A percentile compares a stretch with the other conserved stretches of the same genome.
These are phyloP conservation scores for Brasenia schreberi DNA, from an alignment of 164 flowering plant species.

Conservation along the genomic window DNA sequence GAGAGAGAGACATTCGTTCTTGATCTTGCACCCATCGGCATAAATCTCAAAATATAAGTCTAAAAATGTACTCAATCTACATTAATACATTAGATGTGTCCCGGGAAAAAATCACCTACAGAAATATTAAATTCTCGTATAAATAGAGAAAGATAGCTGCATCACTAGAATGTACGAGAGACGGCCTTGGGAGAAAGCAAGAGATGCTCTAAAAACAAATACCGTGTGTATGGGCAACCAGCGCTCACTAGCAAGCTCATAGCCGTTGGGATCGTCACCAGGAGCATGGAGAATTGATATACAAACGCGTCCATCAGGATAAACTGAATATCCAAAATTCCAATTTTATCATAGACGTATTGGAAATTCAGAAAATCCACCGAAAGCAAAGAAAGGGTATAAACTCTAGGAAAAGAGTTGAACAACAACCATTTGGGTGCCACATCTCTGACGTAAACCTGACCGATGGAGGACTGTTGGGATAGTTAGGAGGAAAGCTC, in stretches of 20 bases:
- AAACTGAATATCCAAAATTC: conserved; percentile 32
- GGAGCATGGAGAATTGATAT: conserved; percentile 97
- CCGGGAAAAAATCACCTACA: too few species aligned
- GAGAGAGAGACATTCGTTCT: too few species aligned
- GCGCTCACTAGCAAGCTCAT: conserved; percentile 96
- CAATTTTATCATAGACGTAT: not conserved
- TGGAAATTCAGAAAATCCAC: not conserved
- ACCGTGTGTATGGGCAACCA: conserved; percentile 96
- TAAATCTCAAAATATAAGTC: too few species aligned
- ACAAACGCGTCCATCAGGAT: conserved; percentile 85
- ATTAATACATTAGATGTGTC: too few species aligned
- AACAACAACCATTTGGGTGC: conserved; percentile 66
- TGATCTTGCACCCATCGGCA: too few species aligned
- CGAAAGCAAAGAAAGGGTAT: not conserved
- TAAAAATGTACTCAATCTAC: too few species aligned
- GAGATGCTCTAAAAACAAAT: not conserved
- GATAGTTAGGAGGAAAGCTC: conserved; percentile 57
- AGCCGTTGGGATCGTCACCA: conserved; percentile 98
- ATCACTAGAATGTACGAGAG: too few species aligned
- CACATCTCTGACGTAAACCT: conserved; percentile 65
- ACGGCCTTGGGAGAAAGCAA: too few species aligned
- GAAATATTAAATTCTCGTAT: too few species aligned
- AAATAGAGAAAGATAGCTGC: too few species aligned
- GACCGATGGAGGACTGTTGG: conserved; percentile 62
- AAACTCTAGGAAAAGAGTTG: not conserved